Evolutionary conservation across 345 rosid species (phyloP).

Genomic region (Populus alba): DNA sequence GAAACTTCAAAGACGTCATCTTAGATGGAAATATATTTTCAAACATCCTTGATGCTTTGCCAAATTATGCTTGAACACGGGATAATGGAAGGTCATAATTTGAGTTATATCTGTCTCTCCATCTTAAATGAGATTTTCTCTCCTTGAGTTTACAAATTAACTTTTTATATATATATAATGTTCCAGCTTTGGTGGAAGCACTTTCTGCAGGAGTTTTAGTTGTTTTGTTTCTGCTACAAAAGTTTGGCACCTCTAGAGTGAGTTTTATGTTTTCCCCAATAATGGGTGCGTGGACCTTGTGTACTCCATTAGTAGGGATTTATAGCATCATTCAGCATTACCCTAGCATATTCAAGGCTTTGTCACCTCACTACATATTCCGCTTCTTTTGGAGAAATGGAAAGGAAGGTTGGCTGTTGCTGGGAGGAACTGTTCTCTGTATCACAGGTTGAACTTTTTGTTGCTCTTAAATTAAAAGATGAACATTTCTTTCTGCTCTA

Average conservation of each 20-base stretch:
- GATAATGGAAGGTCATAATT: neutral
- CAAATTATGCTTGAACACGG: neutral
- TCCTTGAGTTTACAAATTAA: conserved; percentile 2
- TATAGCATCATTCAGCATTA: conserved; percentile 70
- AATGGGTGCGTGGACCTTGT: conserved; percentile 79
- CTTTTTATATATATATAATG: neutral
- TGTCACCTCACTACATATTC: conserved; percentile 64
- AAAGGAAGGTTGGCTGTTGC: conserved; percentile 68
- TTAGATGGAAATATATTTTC: neutral
- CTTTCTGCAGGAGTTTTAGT: conserved; percentile 69
- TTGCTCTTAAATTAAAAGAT: neutral
- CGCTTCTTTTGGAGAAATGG: conserved; percentile 65
- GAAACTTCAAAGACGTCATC: neutral
- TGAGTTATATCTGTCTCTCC: neutral
- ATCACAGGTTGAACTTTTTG: conserved; percentile 54
- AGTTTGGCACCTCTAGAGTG: conserved; percentile 76
- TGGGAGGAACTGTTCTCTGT: conserved; percentile 83
- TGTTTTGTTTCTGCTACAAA: conserved; percentile 70
- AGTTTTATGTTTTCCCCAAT: conserved; percentile 86
- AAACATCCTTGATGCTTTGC: neutral
- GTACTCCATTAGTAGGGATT: conserved; percentile 69
- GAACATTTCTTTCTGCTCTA: neutral
- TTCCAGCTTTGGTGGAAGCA: conserved; percentile 70
- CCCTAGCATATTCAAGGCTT: conserved; percentile 69
- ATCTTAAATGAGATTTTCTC: neutral